Base-by-base conservation (phyloP, 805 yeast genomes). In the Wickerhamomyces xylosicus region DNA sequence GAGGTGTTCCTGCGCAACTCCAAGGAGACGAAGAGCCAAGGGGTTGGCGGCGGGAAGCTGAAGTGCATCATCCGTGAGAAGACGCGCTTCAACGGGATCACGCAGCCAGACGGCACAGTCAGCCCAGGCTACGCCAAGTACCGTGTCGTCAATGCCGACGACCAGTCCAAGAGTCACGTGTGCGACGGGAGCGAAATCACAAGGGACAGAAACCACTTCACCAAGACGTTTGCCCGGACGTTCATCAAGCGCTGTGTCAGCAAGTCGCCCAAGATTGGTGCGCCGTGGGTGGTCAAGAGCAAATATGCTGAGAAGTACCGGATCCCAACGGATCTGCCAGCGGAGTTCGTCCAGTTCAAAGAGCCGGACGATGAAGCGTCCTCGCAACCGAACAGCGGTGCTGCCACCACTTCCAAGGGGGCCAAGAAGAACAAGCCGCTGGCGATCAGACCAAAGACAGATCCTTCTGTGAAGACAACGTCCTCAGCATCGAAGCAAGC, bases 221-320 rank as follows among this genome's bases (percentile, higher is more conserved):
- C 97, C 9, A 92, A 90, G 58, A 81, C 89, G 75, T 71, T 83
- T 39, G 82, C 92, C 29, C 83, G 89, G 80, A 95, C n/a, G 79
- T 92, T 56, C 70, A 89, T 55, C 84, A 89, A 59, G 70, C 84
- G 56, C 72, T 85, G 34, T 18, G 70, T 40, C 27, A 63, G 49
- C 71, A 85, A 55, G 69, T 84, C 89, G 2, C 71, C 80, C 39
- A 85, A 83, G 67, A 67, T 79, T 33, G 97, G 97, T 3, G 90
- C 97, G 3, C 97, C 97, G 3, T 92, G 97, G 97, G 77, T 90
- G 17, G 92, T 92, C 14, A 83, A 80, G 54, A 77, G 74, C 19
- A 78, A 79, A 47, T 85, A 74, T 57, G 92, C 92, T 0, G 67
- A 66, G 40, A 70, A 71, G 49, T 85, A 79, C 56, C 63, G 84